These are phyloP conservation scores for Lasiodiplodia hormozganensis DNA, from an alignment of 2,329 filamentous ascomycete genomes.

Conservation along the genomic window DNA sequence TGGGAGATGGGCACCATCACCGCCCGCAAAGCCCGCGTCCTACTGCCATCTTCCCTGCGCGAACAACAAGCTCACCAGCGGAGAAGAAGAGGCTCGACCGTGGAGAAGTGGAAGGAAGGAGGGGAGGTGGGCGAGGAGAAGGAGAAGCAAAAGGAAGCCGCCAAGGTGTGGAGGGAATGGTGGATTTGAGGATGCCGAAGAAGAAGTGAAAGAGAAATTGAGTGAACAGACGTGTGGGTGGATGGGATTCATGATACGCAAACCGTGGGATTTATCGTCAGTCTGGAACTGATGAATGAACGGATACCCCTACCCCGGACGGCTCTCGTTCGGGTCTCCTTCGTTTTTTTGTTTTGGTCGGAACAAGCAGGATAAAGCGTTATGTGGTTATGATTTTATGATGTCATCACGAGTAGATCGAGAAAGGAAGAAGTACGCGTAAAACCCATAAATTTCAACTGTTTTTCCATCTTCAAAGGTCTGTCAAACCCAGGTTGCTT, in stretches of 20 bases:
- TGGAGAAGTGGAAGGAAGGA: not conserved
- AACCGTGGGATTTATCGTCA: too few species aligned
- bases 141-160: not conserved
- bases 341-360: too few species aligned
- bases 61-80: not conserved
- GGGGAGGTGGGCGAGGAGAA: not conserved
- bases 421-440: not conserved
- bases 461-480: not conserved
- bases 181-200: constrained; percentile 4
- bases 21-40: constrained; percentile 8
- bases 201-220: too few species aligned
- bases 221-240: too few species aligned
- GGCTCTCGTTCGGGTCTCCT: too few species aligned
- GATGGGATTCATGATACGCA: too few species aligned
- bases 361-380: not conserved
- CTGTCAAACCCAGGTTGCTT: not conserved
- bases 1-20: constrained; percentile 17
- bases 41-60: not conserved
- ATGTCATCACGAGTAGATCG: not conserved
- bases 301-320: too few species aligned
- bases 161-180: constrained; percentile 13
- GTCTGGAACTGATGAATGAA: too few species aligned
- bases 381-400: not conserved
- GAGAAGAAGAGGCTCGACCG: not conserved
- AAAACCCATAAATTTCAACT: not conserved